Conservation (phyloP, 2,329 filamentous ascomycete genomes). For the Neurospora crassa region DNA sequence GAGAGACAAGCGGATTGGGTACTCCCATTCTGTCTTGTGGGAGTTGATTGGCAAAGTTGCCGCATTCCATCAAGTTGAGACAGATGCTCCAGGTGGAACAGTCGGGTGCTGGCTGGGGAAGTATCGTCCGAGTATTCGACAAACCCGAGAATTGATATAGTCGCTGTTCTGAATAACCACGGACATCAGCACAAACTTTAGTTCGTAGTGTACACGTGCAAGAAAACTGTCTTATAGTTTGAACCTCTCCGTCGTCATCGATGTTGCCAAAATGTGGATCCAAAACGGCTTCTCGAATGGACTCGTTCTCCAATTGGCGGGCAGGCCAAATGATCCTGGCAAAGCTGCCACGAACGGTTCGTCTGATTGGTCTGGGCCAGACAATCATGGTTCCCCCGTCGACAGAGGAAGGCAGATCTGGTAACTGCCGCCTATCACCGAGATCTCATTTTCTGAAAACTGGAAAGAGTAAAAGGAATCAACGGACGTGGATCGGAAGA, state of each 20-base stretch:
- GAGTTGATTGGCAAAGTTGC: background rate
- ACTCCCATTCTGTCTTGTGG: background rate
- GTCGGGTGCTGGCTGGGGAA: no score
- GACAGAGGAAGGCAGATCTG: background rate
- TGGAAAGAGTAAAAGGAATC: background rate
- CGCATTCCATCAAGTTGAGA: background rate
- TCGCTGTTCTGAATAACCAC: background rate
- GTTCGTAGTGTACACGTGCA: no score
- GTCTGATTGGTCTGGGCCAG: background rate
- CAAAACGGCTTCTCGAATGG: background rate
- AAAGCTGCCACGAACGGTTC: background rate
- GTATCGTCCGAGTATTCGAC: no score
- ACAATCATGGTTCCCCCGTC: background rate
- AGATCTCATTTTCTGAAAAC: background rate
- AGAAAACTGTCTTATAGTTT: background rate
- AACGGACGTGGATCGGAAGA: background rate
- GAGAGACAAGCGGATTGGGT: background rate
- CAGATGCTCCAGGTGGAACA: background rate
- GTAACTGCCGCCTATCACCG: background rate
- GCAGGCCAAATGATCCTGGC: background rate
- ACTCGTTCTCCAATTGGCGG: background rate
- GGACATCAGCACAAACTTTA: background rate
- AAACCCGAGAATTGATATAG: no score
- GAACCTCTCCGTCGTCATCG: background rate
- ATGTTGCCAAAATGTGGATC: background rate